A percentile compares a stretch with the other conserved stretches of the same genome.
phyloP scores from a whole-genome alignment of 352 stramenopile genomes.

The Phytophthora pluvialis region DNA sequence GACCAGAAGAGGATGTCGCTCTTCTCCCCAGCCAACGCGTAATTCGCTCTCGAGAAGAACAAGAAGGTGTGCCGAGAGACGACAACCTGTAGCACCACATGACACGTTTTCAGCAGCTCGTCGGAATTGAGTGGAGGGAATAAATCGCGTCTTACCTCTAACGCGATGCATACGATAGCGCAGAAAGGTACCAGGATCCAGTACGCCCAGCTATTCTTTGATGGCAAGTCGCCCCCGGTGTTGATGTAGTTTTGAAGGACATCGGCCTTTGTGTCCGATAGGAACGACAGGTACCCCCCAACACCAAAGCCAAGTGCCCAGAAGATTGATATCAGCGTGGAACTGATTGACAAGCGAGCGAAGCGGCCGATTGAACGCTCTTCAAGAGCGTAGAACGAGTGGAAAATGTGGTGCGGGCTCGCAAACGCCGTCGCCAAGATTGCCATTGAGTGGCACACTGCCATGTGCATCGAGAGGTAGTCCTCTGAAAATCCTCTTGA shows the following conservation, averaged over 20 bases:
- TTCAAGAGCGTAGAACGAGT: constrained; percentile 52
- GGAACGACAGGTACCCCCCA: constrained; percentile 59
- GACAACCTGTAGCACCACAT: constrained; percentile 40
- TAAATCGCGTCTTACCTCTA: constrained; percentile 41
- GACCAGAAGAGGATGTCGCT: constrained; percentile 53
- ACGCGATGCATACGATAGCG: constrained; percentile 47
- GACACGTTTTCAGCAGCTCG: background rate
- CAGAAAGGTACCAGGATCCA: constrained; percentile 54
- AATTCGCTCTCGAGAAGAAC: constrained; percentile 38
- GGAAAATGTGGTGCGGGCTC: constrained; percentile 63
- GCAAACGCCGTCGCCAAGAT: constrained; percentile 49
- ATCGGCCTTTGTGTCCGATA: constrained; percentile 47
- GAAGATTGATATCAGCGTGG: constrained; percentile 39
- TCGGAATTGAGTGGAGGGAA: background rate
- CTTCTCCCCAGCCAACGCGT: constrained; percentile 17
- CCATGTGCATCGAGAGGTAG: constrained; percentile 59
- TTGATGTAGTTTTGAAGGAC: constrained; percentile 59
- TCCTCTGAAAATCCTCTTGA: constrained; percentile 46
- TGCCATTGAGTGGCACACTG: constrained; percentile 52
- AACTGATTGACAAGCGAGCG: constrained; percentile 37
- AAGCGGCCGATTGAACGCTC: constrained; percentile 49
- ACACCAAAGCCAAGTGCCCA: constrained; percentile 52
- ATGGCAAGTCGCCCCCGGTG: constrained; percentile 16
- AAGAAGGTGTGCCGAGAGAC: constrained; percentile 52
- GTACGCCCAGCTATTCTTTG: constrained; percentile 42